phyloP scores from a whole-genome alignment of 2,329 filamentous ascomycete species.

The Diaporthe ampelina region DNA sequence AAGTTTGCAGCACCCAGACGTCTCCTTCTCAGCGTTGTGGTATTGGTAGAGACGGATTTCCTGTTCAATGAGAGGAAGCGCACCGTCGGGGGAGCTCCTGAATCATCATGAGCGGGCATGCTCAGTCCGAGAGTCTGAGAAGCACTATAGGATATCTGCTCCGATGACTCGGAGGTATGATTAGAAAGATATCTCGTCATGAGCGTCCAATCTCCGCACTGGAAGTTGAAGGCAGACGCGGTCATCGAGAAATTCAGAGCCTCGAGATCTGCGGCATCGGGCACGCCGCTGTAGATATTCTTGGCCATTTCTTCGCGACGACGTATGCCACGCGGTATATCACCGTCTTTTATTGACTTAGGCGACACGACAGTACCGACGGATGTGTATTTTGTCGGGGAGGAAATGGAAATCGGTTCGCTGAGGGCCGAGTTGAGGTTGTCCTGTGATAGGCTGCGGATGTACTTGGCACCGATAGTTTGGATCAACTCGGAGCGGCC shows the following conservation, averaged over 20 bases:
- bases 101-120: constrained; percentile 8
- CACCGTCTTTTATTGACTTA: background rate
- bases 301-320: background rate
- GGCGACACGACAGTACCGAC: background rate
- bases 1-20: background rate
- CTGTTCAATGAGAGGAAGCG: constrained; percentile 36
- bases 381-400: background rate
- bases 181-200: constrained; percentile 23
- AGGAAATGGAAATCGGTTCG: background rate
- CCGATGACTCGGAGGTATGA: background rate
- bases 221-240: constrained; percentile 40
- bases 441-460: constrained; percentile 30
- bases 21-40: background rate
- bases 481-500: constrained; percentile 30
- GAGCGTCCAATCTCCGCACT: constrained; percentile 38
- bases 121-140: constrained; percentile 27
- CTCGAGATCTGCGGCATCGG: background rate
- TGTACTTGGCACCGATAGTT: constrained; percentile 26
- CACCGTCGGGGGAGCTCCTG: background rate
- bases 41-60: background rate
- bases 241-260: constrained; percentile 37
- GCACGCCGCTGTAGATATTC: background rate
- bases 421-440: background rate
- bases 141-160: constrained; percentile 25
- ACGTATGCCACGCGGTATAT: background rate